phyloP scores from a whole-genome alignment of 768 basidiomycete species.

The Termitomyces sp. region DNA sequence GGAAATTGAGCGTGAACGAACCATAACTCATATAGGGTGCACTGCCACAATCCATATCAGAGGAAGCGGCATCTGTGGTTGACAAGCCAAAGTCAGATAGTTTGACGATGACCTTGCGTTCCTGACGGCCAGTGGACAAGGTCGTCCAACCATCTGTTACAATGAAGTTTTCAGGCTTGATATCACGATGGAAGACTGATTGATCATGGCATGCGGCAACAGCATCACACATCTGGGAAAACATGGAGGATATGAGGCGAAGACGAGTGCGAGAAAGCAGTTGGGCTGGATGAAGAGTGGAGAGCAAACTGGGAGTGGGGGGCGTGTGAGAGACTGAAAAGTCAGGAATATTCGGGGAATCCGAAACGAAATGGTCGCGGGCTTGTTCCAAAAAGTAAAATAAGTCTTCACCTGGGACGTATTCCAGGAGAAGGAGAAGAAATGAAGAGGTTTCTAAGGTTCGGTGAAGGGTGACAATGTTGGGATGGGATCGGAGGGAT shows the following conservation, averaged over 20 bases:
- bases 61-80: slow-evolving; percentile 81
- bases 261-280: slow-evolving; percentile 85
- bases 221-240: slow-evolving; percentile 97
- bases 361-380: slow-evolving; percentile 74
- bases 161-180: slow-evolving; percentile 99
- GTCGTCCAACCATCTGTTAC: slow-evolving; percentile 76
- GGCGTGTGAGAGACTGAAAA: slow-evolving; percentile 62
- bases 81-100: slow-evolving; percentile 95
- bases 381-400: slow-evolving; percentile 98
- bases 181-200: slow-evolving; percentile 92
- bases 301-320: slow-evolving; percentile 89
- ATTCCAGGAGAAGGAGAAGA: slow-evolving; percentile 90
- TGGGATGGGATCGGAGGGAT: slow-evolving; percentile 81
- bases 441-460: slow-evolving; percentile 91
- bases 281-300: slow-evolving; percentile 72
- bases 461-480: slow-evolving; percentile 92
- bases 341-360: slow-evolving; percentile 33
- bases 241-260: slow-evolving; percentile 94
- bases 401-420: slow-evolving; percentile 93
- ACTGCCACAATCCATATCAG: slow-evolving; percentile 98
- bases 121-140: slow-evolving; percentile 49
- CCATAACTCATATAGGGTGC: slow-evolving; percentile 99
- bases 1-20: slow-evolving; percentile 30
- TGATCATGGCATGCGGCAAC: slow-evolving; percentile 91
- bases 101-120: slow-evolving; percentile 93